Percentiles rank a stretch among this genome's conserved stretches.
Evolutionary conservation across 345 rosid species (phyloP).

Genomic region (Moricandia arvensis): DNA sequence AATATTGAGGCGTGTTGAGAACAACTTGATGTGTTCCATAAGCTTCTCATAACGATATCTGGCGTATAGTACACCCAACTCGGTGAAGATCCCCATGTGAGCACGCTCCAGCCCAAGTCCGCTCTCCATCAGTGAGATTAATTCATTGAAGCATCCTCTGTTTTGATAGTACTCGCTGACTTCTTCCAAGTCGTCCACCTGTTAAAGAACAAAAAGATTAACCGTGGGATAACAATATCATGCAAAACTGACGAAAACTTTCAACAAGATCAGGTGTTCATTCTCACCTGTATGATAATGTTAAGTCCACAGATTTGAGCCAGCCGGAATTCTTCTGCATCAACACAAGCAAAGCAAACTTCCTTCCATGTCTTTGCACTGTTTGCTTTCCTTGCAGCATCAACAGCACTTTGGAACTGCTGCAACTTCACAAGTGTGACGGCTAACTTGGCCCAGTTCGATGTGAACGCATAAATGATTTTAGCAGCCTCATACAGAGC

Average conservation of each 20-base stretch:
- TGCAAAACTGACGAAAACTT: neutral
- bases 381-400: conserved; percentile 99
- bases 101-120: conserved; percentile 98
- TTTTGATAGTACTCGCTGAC: conserved; percentile 97
- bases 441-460: conserved; percentile 99
- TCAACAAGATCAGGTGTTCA: conserved; percentile 12
- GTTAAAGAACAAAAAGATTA: conserved; percentile 23
- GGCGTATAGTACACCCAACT: conserved; percentile 96
- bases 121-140: conserved; percentile 99
- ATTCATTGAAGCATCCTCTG: conserved; percentile 95
- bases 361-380: conserved; percentile 99
- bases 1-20: conserved; percentile 96
- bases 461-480: conserved; percentile 85
- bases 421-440: conserved; percentile 85
- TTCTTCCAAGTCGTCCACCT: conserved; percentile 99
- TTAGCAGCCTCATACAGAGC: conserved; percentile 94
- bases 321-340: conserved; percentile 96
- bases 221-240: neutral
- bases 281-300: conserved; percentile 76
- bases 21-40: conserved; percentile 98
- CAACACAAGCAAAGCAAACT: conserved; percentile 99
- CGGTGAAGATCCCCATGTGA: conserved; percentile 98
- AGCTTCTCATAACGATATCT: conserved; percentile 98
- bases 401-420: conserved; percentile 98
- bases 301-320: conserved; percentile 98